These are phyloP conservation scores for Aspergillus sp. DNA, from an alignment of 2,329 filamentous ascomycete species.

Conservation along the genomic window DNA sequence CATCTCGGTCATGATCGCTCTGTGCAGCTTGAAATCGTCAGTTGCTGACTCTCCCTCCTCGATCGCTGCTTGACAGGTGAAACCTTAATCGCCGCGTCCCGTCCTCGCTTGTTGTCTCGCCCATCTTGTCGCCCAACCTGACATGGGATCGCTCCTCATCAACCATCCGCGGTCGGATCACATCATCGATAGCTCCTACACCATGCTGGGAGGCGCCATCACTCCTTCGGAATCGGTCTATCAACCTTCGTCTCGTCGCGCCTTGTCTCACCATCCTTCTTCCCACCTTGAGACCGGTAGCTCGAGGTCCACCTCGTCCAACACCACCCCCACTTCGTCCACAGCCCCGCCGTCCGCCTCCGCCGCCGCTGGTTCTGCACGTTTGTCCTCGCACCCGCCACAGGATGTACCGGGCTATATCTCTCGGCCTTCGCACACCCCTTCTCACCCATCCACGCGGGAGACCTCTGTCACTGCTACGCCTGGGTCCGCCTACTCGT, in stretches of 20 bases:
- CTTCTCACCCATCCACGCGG: constrained; percentile 23
- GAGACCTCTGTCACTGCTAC: constrained; percentile 22
- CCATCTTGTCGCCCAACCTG: constrained; percentile 32
- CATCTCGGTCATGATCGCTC: not conserved
- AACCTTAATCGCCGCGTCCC: constrained; percentile 1
- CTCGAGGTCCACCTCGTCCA: constrained; percentile 34
- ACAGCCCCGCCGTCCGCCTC: constrained; percentile 35
- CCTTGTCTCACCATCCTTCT: constrained; percentile 19
- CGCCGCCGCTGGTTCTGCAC: constrained; percentile 31
- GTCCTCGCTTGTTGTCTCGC: constrained; percentile 7
- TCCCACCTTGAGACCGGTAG: constrained; percentile 23
- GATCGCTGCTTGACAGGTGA: not conserved
- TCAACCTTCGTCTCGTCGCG: constrained; percentile 28
- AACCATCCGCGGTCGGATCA: constrained; percentile 73
- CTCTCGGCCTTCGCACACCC: constrained; percentile 25
- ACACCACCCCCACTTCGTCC: constrained; percentile 36
- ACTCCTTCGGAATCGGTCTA: constrained; percentile 39
- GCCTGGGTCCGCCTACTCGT: constrained; percentile 16
- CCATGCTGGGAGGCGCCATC: constrained; percentile 58
- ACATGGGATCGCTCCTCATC: constrained; percentile 62
- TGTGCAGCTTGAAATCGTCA: not conserved
- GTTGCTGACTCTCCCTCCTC: constrained; percentile 15
- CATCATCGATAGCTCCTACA: constrained; percentile 67
- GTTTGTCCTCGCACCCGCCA: constrained; percentile 25
- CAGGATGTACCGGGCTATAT: constrained; percentile 39